Conservation (phyloP, 148 eudicot genomes). For the Persicaria maculosa region DNA sequence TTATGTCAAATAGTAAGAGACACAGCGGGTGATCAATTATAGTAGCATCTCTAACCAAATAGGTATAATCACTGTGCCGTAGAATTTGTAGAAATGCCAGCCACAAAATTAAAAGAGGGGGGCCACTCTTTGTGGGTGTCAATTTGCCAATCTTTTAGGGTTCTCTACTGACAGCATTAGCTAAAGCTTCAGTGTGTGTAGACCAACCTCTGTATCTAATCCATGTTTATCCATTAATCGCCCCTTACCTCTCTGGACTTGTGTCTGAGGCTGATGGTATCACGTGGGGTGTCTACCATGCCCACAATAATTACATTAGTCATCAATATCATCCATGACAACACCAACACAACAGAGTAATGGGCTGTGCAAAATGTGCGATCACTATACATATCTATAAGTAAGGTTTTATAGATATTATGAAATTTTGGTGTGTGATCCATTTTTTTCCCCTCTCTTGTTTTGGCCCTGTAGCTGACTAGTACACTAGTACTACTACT, state of each 20-base stretch:
- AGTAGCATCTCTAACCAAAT: background rate
- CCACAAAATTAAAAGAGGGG: background rate
- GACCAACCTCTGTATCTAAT: background rate
- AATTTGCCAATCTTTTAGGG: background rate
- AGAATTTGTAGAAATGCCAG: background rate
- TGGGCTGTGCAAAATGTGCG: conserved; percentile 4
- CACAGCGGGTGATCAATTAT: conserved; percentile 1
- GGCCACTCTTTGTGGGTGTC: background rate
- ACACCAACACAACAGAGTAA: background rate
- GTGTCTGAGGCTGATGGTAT: conserved; percentile 7
- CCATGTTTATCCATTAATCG: background rate
- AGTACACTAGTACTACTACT: conserved; percentile 1
- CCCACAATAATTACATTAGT: conserved; percentile 2
- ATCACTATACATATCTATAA: background rate
- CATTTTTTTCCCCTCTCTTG: background rate
- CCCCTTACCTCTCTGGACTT: background rate
- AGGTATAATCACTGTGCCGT: background rate
- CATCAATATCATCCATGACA: conserved; percentile 8
- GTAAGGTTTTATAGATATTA: background rate
- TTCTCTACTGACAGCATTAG: background rate
- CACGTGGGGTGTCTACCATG: conserved; percentile 1
- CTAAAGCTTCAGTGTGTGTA: background rate
- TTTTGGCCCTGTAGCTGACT: conserved; percentile 5
- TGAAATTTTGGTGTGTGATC: background rate
- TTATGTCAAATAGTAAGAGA: background rate